phyloP scores from a whole-genome alignment of 129 eudicot species.

The Chrysanthemum lavandulifolium region DNA sequence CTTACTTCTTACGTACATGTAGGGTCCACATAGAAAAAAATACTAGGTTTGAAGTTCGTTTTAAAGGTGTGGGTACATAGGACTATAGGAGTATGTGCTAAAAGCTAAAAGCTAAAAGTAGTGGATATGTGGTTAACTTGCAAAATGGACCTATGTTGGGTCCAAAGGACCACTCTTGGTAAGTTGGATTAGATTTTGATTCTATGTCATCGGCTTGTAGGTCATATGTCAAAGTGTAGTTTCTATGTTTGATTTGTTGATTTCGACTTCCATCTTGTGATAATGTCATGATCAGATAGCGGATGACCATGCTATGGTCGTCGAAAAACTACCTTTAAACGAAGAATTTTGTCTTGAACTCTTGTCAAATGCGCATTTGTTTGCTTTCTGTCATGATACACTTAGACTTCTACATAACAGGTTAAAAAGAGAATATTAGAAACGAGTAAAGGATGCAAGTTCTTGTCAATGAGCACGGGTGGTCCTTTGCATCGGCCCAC shows the following conservation, averaged over 20 bases:
- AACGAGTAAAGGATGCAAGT: neutral
- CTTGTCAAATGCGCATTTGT: conserved; percentile 1
- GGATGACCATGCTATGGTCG: conserved; percentile 21
- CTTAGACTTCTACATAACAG: neutral
- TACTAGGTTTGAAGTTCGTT: neutral
- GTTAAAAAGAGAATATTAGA: neutral
- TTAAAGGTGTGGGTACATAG: conserved; percentile 15
- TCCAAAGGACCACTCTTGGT: conserved; percentile 33
- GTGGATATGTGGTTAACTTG: conserved; percentile 18
- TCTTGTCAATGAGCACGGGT: neutral
- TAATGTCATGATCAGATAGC: neutral
- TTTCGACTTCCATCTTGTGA: neutral
- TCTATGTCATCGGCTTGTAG: neutral
- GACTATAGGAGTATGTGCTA: conserved; percentile 22
- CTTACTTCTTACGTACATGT: conserved; percentile 6
- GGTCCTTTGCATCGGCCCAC: conserved; percentile 12
- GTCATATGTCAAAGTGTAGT: neutral
- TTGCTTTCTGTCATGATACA: neutral
- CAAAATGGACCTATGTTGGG: conserved; percentile 22
- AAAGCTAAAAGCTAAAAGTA: neutral
- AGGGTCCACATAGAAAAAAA: neutral
- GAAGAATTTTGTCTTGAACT: conserved; percentile 13
- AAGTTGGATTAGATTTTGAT: conserved; percentile 14
- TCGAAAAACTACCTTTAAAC: neutral
- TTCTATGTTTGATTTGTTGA: neutral